Conservation (phyloP, 148 eudicot species). For the Rhododendron simsii region DNA sequence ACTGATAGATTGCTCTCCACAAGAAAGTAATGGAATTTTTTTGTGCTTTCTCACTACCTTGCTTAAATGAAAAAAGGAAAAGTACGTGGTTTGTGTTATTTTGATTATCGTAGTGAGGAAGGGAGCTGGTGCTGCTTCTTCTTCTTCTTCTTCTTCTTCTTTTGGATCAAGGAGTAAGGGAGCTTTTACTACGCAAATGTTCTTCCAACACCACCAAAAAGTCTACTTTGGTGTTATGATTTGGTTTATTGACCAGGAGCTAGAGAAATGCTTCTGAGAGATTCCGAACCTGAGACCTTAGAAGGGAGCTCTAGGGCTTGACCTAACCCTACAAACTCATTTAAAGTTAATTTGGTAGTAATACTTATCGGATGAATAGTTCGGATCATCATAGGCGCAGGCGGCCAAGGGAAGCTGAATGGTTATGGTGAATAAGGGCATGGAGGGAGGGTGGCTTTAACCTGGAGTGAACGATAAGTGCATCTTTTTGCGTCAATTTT, state of each 20-base stretch:
- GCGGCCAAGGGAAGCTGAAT: too few species aligned
- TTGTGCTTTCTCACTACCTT: not conserved
- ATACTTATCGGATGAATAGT: not conserved
- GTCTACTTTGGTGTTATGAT: not conserved
- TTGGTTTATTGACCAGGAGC: not conserved
- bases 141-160: not conserved
- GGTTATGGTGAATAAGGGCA: too few species aligned
- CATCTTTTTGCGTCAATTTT: too few species aligned
- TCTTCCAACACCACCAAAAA: not conserved
- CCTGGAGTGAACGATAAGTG: too few species aligned
- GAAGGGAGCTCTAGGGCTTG: not conserved
- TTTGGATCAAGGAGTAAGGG: not conserved
- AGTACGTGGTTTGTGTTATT: not conserved
- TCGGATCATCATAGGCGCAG: too few species aligned
- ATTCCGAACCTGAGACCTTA: not conserved
- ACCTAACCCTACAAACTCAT: not conserved
- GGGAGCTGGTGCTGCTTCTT: not conserved
- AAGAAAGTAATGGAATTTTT: not conserved
- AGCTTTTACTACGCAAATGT: not conserved
- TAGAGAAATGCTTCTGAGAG: not conserved
- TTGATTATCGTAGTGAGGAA: not conserved
- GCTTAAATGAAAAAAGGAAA: not conserved
- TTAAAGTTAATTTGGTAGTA: not conserved
- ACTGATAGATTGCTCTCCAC: not conserved
- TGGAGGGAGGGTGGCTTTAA: too few species aligned